Evolutionary conservation across 345 rosid species (phyloP), one percentile per base, ranked within the genome.

Genomic region (Moricandia arvensis): DNA sequence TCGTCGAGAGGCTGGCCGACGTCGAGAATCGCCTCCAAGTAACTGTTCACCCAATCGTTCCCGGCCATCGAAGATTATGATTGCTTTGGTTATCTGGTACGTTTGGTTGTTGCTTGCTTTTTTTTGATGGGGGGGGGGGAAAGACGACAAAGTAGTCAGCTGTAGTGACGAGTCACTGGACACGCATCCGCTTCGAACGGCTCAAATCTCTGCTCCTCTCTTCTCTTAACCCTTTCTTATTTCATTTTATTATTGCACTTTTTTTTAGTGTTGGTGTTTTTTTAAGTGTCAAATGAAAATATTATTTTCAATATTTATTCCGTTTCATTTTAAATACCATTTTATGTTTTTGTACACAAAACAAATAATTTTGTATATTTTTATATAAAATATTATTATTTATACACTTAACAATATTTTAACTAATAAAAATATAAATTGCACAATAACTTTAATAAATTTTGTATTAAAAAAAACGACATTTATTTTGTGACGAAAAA

Each of bases 21-120:
- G 78, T 96, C 99, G 16, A 96, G 89, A 60, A 96, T 96, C 59
- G 99, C 98, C 78, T 96, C 99, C 38, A 96, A 81, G 80, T 96
- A 96, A 68, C 99, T 91, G 90, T 92, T 93, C 12, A 96, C 85
- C 99, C 99, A 96, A 75, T 96, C 99, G 85, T 96, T 96, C 26
- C 97, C 99, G 57, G 98, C 99, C 99, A 93, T 95, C 26, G 58
- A 53, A 53, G 49, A 4, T 29, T 41, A 41, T 41, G 47, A 13
- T 41, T 12, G 3, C 24, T 21, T n/a, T n/a, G n/a, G n/a, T n/a
- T n/a, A n/a, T n/a, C n/a, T n/a, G n/a, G n/a, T n/a, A n/a, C n/a
- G n/a, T n/a, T n/a, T n/a, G n/a, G n/a, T n/a, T n/a, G 24, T 21
- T 21, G 24, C 24, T 21, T n/a, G n/a, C n/a, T n/a, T n/a, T n/a